These are phyloP conservation scores for Pyrus betulifolia DNA, from an alignment of 306 rosid genomes.

Conservation along the genomic window DNA sequence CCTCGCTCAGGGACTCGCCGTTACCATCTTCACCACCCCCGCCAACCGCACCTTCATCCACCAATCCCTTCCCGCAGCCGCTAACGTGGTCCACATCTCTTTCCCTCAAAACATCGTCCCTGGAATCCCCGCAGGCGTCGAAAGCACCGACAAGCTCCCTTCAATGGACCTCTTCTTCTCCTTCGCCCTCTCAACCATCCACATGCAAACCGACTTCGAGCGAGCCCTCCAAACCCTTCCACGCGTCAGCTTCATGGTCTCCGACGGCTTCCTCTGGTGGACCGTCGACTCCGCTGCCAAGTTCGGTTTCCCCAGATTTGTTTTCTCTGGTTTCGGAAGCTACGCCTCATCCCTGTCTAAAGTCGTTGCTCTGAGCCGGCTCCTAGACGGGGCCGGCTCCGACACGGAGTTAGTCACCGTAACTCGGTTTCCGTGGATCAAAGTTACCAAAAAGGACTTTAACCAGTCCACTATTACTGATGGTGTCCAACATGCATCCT, in stretches of 20 bases:
- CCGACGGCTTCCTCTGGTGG: constrained; percentile 51
- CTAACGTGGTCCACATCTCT: constrained; percentile 18
- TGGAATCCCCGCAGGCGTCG: constrained; percentile 30
- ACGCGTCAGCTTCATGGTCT: constrained; percentile 27
- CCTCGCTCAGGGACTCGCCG: constrained; percentile 15
- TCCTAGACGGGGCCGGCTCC: not conserved
- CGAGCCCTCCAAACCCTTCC: constrained; percentile 15
- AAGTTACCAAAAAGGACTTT: constrained; percentile 14
- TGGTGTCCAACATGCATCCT: not conserved
- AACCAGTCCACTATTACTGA: not conserved
- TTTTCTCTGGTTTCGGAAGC: constrained; percentile 20
- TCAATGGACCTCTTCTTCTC: constrained; percentile 9
- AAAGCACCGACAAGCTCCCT: constrained; percentile 19
- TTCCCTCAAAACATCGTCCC: constrained; percentile 16
- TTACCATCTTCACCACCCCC: constrained; percentile 39
- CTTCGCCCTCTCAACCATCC: constrained; percentile 19
- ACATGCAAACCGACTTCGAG: constrained; percentile 35
- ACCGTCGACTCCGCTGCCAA: constrained; percentile 35
- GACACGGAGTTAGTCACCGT: constrained; percentile 1
- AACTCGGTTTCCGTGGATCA: constrained; percentile 30
- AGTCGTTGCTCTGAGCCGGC: not conserved
- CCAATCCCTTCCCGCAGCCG: constrained; percentile 19
- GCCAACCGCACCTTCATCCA: constrained; percentile 28
- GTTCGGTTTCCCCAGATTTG: constrained; percentile 19
- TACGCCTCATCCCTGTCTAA: not conserved